Evolutionary conservation across 2,329 filamentous ascomycete species (phyloP).

Genomic region (Diplodia mutila): DNA sequence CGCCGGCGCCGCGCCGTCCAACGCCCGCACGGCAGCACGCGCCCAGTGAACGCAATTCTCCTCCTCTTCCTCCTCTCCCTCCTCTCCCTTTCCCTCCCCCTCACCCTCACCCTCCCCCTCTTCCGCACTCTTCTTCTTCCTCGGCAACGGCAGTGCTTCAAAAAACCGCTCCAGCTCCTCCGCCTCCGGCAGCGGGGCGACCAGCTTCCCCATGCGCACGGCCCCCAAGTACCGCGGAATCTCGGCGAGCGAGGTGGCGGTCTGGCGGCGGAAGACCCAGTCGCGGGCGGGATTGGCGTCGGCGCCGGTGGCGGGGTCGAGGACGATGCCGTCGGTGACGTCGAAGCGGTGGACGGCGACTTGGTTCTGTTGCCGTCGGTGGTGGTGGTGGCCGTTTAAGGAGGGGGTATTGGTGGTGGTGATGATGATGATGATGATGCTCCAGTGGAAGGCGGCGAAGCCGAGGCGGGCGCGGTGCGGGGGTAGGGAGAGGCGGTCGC

Average conservation of each 20-base stretch:
- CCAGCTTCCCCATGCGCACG: not conserved
- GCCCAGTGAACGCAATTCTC: not conserved
- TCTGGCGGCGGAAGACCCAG: not conserved
- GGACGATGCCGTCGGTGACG: slow-evolving; percentile 11
- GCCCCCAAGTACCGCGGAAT: slow-evolving; percentile 7
- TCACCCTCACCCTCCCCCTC: too few species aligned
- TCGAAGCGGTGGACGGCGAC: slow-evolving; percentile 3
- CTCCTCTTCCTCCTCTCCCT: not conserved
- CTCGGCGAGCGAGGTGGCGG: not conserved
- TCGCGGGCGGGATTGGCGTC: not conserved
- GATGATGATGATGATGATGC: slow-evolving; percentile 6
- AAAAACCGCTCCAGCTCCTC: not conserved
- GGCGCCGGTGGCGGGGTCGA: too few species aligned
- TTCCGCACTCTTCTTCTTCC: too few species aligned
- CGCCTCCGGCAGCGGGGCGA: too few species aligned
- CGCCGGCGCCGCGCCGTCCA: not conserved
- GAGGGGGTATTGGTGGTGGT: too few species aligned
- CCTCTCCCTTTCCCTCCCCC: not conserved
- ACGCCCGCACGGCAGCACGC: not conserved
- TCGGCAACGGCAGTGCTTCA: not conserved
- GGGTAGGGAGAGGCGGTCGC: not conserved
- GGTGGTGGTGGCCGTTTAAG: too few species aligned
- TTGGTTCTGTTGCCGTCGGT: not conserved
- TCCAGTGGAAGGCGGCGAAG: slow-evolving; percentile 7
- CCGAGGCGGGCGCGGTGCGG: not conserved